Evolutionary conservation across 2,329 filamentous ascomycete species (phyloP), one percentile per base, ranked within the genome.

Genomic region (Xylariaceae sp.): DNA sequence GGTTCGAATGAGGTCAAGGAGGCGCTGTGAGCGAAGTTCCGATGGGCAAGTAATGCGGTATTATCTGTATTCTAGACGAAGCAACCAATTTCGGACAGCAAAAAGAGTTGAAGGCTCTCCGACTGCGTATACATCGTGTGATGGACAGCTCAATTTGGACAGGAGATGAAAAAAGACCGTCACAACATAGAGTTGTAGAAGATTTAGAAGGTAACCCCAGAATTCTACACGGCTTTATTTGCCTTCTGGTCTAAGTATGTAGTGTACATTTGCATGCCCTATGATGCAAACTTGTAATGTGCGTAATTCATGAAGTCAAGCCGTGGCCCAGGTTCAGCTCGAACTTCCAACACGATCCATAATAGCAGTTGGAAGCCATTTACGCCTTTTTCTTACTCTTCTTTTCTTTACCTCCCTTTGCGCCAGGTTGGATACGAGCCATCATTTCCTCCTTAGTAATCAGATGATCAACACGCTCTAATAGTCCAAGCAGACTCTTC

Each of bases 391-490:
- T 70, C 64, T 68, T 70, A 18, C 62, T 62, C 64, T 71, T 71
- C 60, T 73, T 72, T 46, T 71, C 73, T 64, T 75, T 74, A 13
- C 63, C 62, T 15, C 67, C 68, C 67, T 77, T 74, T 29, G 74
- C 76, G 6, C 71, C 79, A 5, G 91, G 91, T 73, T 94, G 88
- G 67, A 99, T 97, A 55, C 92, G 84, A 33, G 94, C 94, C 94
- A 99, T 99, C 94, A 99, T 99, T 81, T 99, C 94, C 77, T 99
- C 94, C 81, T 97, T 97, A 50, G 95, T 99, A 69, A 99, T 99
- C 67, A 99, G 81, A 73, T 99, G 94, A 70, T 99, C 94, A 57
- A 99, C 95, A 59, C 92, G 83, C 80, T 96, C 92, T 69, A 96
- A 71, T 50, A 93, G 76, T 9, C 91, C 91, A 61, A 96, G 76